These are phyloP conservation scores for Eutrema yunnanense DNA, from an alignment of 345 rosid genomes.

Conservation along the genomic window DNA sequence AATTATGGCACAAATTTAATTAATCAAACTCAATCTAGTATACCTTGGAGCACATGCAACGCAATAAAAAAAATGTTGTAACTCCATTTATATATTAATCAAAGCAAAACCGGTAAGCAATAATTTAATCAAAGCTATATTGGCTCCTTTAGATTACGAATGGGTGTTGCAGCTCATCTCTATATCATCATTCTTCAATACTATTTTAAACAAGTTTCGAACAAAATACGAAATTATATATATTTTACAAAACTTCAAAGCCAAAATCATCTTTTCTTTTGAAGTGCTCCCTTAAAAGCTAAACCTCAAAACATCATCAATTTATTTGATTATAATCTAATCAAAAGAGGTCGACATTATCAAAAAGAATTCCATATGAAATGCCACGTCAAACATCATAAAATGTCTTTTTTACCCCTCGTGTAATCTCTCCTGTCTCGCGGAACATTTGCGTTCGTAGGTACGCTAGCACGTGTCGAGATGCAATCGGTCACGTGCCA, in stretches of 20 bases:
- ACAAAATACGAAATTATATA: constrained; percentile 1
- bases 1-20: background rate
- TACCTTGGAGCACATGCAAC: constrained; percentile 14
- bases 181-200: constrained; percentile 17
- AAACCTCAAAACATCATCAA: constrained; percentile 4
- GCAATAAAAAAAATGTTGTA: background rate
- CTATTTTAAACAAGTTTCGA: background rate
- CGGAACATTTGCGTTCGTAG: constrained; percentile 18
- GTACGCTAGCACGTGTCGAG: constrained; percentile 30
- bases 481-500: constrained; percentile 32
- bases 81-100: background rate
- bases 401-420: background rate
- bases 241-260: background rate
- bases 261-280: background rate
- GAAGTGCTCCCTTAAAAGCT: constrained; percentile 6
- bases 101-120: background rate
- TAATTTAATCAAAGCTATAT: constrained; percentile 1
- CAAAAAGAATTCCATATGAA: constrained; percentile 2
- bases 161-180: constrained; percentile 6
- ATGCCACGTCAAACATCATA: background rate
- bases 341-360: no score
- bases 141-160: constrained; percentile 24
- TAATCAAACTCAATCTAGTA: constrained; percentile 4
- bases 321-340: background rate
- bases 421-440: background rate